These are phyloP conservation scores for Cercospora sesami DNA, from an alignment of 2,329 filamentous ascomycete genomes.

Conservation along the genomic window DNA sequence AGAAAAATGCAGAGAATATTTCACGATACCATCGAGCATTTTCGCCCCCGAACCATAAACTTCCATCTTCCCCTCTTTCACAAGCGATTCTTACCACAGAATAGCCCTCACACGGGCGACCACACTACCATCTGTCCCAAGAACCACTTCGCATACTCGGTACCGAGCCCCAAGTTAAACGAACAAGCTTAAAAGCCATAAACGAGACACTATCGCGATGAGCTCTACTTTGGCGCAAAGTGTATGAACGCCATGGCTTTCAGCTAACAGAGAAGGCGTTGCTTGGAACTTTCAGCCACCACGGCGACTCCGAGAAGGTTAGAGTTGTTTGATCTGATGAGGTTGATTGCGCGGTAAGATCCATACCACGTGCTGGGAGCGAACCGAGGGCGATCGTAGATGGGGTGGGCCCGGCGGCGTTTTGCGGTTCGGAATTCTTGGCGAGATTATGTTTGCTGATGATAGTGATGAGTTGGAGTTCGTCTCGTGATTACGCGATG, in stretches of 20 bases:
- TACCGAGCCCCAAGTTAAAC: background rate
- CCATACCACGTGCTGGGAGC: background rate
- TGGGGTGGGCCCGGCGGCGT: background rate
- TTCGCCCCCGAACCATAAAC: background rate
- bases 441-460: background rate
- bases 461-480: background rate
- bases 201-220: background rate
- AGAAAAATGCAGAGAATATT: background rate
- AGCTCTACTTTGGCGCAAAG: background rate
- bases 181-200: background rate
- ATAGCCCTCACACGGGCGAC: no score
- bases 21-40: background rate
- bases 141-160: background rate
- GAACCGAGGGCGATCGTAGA: background rate
- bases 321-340: background rate
- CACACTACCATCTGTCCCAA: no score
- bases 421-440: background rate
- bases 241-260: background rate
- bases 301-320: background rate
- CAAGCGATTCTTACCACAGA: background rate
- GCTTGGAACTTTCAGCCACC: background rate
- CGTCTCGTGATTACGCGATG: background rate
- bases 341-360: background rate
- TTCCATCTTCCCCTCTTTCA: background rate
- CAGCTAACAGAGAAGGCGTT: background rate